Conservation (phyloP, 352 stramenopile genomes). For the Pythium rishiriense region DNA sequence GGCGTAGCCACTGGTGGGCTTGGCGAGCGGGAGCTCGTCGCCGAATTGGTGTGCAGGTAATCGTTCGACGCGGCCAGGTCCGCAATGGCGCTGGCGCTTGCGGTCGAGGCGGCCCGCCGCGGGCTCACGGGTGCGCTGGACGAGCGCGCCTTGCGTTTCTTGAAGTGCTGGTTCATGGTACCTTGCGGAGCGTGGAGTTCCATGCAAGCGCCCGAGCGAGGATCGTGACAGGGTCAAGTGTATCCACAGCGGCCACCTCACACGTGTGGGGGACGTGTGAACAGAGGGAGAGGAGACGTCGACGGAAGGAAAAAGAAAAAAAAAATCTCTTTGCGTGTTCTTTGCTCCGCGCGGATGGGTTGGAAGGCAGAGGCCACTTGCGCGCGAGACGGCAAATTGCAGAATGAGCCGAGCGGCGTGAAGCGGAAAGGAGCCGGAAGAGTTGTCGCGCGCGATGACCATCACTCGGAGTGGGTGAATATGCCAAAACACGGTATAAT, state of each 20-base stretch:
- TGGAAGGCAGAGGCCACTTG: slow-evolving; percentile 14
- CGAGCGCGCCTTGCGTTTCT: slow-evolving; percentile 66
- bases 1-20: slow-evolving; percentile 6
- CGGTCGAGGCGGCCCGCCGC: slow-evolving; percentile 8
- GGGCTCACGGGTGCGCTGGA: slow-evolving; percentile 24
- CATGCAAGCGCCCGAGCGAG: not conserved
- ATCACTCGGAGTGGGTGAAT: slow-evolving; percentile 17
- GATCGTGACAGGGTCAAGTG: slow-evolving; percentile 2
- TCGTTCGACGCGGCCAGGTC: not conserved
- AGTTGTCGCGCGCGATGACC: slow-evolving; percentile 26
- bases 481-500: not conserved
- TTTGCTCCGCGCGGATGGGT: not conserved
- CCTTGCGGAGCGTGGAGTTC: not conserved
- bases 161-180: slow-evolving; percentile 65
- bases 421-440: slow-evolving; percentile 28
- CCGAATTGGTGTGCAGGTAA: not conserved
- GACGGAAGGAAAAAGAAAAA: not conserved
- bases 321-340: not conserved
- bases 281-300: not conserved
- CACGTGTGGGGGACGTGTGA: not conserved
- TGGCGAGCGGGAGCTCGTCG: slow-evolving; percentile 10
- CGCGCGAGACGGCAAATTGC: slow-evolving; percentile 33
- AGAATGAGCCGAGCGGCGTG: slow-evolving; percentile 28
- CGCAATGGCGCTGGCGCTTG: not conserved
- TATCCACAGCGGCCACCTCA: not conserved